Conservation (phyloP, 208 protist genomes). For the Trypanosomatidae sp. region DNA sequence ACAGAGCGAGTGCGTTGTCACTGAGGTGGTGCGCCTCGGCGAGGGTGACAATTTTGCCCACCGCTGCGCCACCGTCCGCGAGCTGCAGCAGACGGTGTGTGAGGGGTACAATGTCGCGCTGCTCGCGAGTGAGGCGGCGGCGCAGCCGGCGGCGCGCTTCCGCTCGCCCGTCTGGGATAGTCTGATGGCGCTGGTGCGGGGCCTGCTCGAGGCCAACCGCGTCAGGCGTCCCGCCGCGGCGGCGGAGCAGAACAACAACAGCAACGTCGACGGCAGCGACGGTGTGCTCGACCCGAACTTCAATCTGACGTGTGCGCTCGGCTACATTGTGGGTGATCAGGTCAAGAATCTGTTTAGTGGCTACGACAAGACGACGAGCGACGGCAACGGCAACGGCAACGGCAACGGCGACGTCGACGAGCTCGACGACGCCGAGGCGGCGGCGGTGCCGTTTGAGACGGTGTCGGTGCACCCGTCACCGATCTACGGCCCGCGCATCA, state of each 20-base stretch:
- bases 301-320: conserved; percentile 37
- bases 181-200: conserved; percentile 42
- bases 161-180: conserved; percentile 55
- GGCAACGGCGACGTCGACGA: too few species aligned
- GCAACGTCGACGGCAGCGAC: background rate
- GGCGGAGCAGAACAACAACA: background rate
- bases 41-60: too few species aligned
- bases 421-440: too few species aligned
- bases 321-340: conserved; percentile 56
- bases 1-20: too few species aligned
- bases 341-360: conserved; percentile 39
- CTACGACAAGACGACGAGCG: conserved; percentile 9
- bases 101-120: conserved; percentile 49
- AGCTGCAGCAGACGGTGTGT: conserved; percentile 32
- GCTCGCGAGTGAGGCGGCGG: conserved; percentile 35
- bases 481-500: conserved; percentile 57
- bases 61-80: too few species aligned
- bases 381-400: too few species aligned
- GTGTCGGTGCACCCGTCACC: conserved; percentile 52
- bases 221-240: background rate
- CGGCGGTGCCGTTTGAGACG: conserved; percentile 34
- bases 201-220: conserved; percentile 10
- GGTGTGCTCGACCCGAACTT: conserved; percentile 13
- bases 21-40: too few species aligned
- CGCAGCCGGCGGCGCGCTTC: conserved; percentile 33